Evolutionary conservation across 306 rosid genomes (phyloP).

Genomic region (Cucumis hystrix): DNA sequence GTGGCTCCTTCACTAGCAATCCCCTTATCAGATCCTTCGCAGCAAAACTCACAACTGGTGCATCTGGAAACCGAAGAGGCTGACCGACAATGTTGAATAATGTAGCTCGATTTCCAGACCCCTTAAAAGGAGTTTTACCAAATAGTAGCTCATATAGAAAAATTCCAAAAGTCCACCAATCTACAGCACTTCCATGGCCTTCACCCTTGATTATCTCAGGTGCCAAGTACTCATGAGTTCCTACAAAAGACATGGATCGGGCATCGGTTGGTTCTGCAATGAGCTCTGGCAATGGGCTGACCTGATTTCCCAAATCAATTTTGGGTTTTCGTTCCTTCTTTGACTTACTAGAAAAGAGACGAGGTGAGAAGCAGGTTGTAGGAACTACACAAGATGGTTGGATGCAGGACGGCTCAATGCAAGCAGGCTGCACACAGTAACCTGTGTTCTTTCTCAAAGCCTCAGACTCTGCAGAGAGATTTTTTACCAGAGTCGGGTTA

Average conservation of each 20-base stretch:
- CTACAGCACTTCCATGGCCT: constrained; percentile 97
- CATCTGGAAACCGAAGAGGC: constrained; percentile 82
- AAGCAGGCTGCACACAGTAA: constrained; percentile 88
- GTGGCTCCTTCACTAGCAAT: constrained; percentile 89
- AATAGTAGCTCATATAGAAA: constrained; percentile 82
- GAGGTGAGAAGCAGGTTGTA: constrained; percentile 87
- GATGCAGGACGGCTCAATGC: constrained; percentile 95
- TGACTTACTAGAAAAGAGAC: constrained; percentile 81
- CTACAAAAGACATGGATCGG: constrained; percentile 97
- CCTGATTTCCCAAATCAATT: constrained; percentile 79
- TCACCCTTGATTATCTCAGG: constrained; percentile 97
- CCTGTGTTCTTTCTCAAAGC: constrained; percentile 55
- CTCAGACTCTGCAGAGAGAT: constrained; percentile 48
- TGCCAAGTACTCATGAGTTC: constrained; percentile 92
- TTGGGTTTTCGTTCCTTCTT: constrained; percentile 80
- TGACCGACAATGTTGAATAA: constrained; percentile 86
- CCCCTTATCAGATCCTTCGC: constrained; percentile 91
- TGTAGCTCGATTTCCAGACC: constrained; percentile 87
- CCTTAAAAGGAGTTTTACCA: constrained; percentile 95
- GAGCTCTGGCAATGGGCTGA: constrained; percentile 85
- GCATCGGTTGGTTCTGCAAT: constrained; percentile 95
- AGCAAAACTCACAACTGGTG: constrained; percentile 86
- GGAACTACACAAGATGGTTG: constrained; percentile 97
- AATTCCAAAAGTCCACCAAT: constrained; percentile 99
- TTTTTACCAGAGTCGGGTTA: constrained; percentile 81